These are phyloP conservation scores for Sporothrix protearum DNA, from an alignment of 2,329 filamentous ascomycete species.

Conservation along the genomic window DNA sequence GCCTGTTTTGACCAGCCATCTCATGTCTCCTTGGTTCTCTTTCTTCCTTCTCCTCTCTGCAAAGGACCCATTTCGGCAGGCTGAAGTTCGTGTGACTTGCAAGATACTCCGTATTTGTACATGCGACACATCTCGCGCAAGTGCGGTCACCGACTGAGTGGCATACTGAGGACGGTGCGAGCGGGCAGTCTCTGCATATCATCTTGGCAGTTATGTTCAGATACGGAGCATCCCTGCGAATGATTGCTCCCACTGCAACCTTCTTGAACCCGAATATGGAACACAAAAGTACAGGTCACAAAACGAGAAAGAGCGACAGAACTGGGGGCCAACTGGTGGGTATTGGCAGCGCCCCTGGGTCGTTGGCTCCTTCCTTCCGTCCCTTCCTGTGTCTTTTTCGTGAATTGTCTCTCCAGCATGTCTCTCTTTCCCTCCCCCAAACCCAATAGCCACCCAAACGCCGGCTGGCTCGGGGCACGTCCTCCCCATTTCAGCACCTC, in stretches of 20 bases:
- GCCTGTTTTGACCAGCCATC: slow-evolving; percentile 3
- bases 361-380: not conserved
- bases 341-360: not conserved
- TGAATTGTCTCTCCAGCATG: not conserved
- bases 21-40: not conserved
- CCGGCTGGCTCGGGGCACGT: not conserved
- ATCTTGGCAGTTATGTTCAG: not conserved
- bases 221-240: not conserved
- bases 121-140: not conserved
- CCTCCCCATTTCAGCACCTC: not conserved
- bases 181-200: not conserved
- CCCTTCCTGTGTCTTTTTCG: not conserved
- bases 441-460: not conserved
- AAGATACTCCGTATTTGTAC: no score
- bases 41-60: not conserved
- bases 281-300: not conserved
- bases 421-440: not conserved
- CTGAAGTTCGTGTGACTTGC: not conserved
- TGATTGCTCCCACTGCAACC: not conserved
- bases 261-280: not conserved
- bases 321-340: slow-evolving; percentile 9
- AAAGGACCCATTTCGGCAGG: not conserved
- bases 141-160: not conserved
- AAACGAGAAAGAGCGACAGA: not conserved
- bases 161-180: not conserved